Evolutionary conservation across 2,329 filamentous ascomycete genomes (phyloP).

Genomic region (Aureobasidium pullulans): DNA sequence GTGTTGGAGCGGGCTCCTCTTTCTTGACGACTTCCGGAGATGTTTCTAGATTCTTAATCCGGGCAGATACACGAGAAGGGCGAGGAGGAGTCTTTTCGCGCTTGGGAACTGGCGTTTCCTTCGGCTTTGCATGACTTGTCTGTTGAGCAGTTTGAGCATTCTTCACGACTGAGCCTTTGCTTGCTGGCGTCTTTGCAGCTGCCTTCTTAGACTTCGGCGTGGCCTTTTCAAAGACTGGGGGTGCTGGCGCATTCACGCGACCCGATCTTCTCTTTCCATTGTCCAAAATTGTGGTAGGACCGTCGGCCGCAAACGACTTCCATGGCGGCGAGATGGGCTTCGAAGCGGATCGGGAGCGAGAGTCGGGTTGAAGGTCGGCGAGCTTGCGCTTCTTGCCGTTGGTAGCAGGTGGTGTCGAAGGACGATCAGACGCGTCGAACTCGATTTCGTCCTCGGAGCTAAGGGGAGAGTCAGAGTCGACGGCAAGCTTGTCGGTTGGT

Average conservation of each 20-base stretch:
- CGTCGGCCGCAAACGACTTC: constrained; percentile 79
- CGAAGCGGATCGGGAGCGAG: constrained; percentile 22
- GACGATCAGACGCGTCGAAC: constrained; percentile 11
- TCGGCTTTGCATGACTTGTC: neutral
- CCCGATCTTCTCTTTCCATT: constrained; percentile 56
- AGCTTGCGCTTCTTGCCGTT: constrained; percentile 57
- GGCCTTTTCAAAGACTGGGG: constrained; percentile 1
- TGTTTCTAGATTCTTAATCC: constrained; percentile 1
- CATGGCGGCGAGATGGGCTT: constrained; percentile 59
- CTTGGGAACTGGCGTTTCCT: neutral
- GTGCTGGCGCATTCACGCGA: constrained; percentile 45
- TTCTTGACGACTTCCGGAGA: neutral
- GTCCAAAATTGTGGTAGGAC: constrained; percentile 73
- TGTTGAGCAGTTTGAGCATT: constrained; percentile 2
- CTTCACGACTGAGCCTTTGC: neutral
- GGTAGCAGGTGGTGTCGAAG: neutral
- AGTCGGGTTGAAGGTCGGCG: constrained; percentile 26
- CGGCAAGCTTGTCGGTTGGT: neutral
- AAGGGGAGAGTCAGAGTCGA: neutral
- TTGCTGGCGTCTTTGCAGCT: neutral
- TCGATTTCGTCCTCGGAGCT: neutral
- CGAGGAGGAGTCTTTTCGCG: constrained; percentile 4
- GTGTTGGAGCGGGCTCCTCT: neutral
- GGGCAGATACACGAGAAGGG: constrained; percentile 2
- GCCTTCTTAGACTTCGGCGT: neutral